A percentile compares a stretch with the other conserved stretches of the same genome.
Conservation (phyloP, 1,284 basidiomycete species). For the Mycosarcoma maydis region DNA sequence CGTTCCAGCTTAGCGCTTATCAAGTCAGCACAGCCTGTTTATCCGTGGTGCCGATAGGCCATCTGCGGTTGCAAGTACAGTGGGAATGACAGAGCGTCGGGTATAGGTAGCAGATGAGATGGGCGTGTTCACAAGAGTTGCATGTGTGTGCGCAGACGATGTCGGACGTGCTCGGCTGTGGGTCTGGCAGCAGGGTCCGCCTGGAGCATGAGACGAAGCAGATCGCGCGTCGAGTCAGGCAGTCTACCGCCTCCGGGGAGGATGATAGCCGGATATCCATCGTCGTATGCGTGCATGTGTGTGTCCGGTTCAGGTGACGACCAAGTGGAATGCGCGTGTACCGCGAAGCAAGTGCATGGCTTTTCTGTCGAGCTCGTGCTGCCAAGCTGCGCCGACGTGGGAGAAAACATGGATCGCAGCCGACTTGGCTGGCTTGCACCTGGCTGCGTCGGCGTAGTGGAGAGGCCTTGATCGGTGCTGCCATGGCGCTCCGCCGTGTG, state of each 20-base stretch:
- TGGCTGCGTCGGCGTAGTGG: conserved; percentile 11
- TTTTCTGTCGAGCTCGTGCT: conserved; percentile 1
- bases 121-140: no score
- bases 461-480: neutral
- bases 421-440: no score
- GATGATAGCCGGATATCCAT: conserved; percentile 61
- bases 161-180: conserved; percentile 44
- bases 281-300: conserved; percentile 41
- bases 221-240: conserved; percentile 55
- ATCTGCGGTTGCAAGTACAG: no score
- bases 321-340: no score
- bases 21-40: no score
- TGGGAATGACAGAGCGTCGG: neutral
- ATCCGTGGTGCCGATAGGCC: no score
- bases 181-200: conserved; percentile 48
- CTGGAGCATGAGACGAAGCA: conserved; percentile 55
- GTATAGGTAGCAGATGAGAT: neutral
- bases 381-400: conserved; percentile 3
- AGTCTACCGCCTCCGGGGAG: conserved; percentile 61
- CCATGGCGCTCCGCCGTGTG: neutral
- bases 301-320: conserved; percentile 1
- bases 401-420: conserved; percentile 18
- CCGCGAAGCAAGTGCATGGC: no score
- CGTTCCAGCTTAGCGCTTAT: no score
- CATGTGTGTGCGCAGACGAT: conserved; percentile 3